Evolutionary conservation across 495 filamentous ascomycete genomes (phyloP).

Genomic region (Trichocladium antarcticum): DNA sequence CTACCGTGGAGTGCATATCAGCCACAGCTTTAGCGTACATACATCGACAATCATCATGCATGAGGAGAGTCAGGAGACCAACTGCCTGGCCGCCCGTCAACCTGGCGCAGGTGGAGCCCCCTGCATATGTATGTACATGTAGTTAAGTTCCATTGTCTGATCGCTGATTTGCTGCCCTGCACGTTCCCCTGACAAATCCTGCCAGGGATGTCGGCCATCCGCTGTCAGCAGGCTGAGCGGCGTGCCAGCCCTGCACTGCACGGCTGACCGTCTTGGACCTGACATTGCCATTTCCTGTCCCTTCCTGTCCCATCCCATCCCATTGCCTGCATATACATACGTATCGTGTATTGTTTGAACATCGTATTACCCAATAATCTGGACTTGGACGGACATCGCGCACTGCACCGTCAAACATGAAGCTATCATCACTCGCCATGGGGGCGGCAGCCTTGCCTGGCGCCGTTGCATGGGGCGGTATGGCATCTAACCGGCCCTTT

Average conservation of each 20-base stretch:
- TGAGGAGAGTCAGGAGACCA: too few species aligned
- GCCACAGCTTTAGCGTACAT: too few species aligned
- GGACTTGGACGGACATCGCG: too few species aligned
- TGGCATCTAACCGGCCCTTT: not conserved
- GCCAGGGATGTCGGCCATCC: not conserved
- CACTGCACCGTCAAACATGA: conserved; percentile 20
- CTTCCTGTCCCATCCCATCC: too few species aligned
- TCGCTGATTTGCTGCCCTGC: not conserved
- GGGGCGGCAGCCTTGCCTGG: conserved; percentile 11
- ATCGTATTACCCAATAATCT: not conserved
- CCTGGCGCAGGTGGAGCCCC: too few species aligned
- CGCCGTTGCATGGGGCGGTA: conserved; percentile 26
- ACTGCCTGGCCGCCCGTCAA: too few species aligned
- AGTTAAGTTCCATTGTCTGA: not conserved
- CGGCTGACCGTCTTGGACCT: not conserved
- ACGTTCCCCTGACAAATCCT: not conserved
- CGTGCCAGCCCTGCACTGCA: not conserved
- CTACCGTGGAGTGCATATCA: too few species aligned
- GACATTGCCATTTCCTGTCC: not conserved
- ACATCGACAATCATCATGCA: too few species aligned
- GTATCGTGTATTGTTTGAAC: not conserved
- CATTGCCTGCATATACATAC: not conserved
- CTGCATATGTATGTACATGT: too few species aligned
- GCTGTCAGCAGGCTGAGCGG: not conserved
- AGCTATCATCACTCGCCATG: conserved; percentile 15